These are phyloP conservation scores for Fusarium tjaetaba DNA, from an alignment of 2,329 filamentous ascomycete genomes.

Conservation along the genomic window DNA sequence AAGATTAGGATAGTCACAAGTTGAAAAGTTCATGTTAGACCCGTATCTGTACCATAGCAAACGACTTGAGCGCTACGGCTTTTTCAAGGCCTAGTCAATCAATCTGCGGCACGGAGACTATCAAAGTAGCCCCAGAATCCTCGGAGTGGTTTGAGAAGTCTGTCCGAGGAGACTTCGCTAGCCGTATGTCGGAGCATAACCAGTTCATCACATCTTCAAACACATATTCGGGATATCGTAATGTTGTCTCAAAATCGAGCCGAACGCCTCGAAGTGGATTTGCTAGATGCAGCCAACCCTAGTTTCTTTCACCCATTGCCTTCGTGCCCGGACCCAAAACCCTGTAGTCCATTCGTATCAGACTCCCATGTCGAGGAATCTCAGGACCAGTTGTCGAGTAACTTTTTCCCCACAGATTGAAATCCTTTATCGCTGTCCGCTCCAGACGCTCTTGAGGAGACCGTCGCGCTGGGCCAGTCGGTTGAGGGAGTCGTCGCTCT, in stretches of 20 bases:
- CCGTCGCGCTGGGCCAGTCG: slow-evolving; percentile 94
- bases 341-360: slow-evolving; percentile 42
- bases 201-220: slow-evolving; percentile 45
- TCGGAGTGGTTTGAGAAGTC: slow-evolving; percentile 53
- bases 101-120: slow-evolving; percentile 69
- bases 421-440: slow-evolving; percentile 69
- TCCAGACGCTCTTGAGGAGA: slow-evolving; percentile 97
- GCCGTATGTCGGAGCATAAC: slow-evolving; percentile 55
- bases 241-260: slow-evolving; percentile 57
- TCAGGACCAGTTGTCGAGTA: slow-evolving; percentile 41
- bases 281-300: slow-evolving; percentile 58
- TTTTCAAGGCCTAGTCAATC: slow-evolving; percentile 67
- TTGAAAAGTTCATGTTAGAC: slow-evolving; percentile 59
- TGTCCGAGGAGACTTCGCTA: slow-evolving; percentile 65
- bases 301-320: slow-evolving; percentile 52
- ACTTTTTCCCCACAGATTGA: slow-evolving; percentile 32
- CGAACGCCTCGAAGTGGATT: slow-evolving; percentile 59
- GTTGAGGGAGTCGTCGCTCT: slow-evolving; percentile 97
- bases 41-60: slow-evolving; percentile 74
- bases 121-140: slow-evolving; percentile 67
- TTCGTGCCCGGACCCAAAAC: slow-evolving; percentile 51
- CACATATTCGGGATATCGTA: slow-evolving; percentile 42
- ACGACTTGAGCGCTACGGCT: slow-evolving; percentile 66
- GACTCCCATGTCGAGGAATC: slow-evolving; percentile 40
- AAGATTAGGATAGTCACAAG: slow-evolving; percentile 2